Base-by-base conservation (phyloP, 352 stramenopile species). In the Phytophthora meadii region DNA sequence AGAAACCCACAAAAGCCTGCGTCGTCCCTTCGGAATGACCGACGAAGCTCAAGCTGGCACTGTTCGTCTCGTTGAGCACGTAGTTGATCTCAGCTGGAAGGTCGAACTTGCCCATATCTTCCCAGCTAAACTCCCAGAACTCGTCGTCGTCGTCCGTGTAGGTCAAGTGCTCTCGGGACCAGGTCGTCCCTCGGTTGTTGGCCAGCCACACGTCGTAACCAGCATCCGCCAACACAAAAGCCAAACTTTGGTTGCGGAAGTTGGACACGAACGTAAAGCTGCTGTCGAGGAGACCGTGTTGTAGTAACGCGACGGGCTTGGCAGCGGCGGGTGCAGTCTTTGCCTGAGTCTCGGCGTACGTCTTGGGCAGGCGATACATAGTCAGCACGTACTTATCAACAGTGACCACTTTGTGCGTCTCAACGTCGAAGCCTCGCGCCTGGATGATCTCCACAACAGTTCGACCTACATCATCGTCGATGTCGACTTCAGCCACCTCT, bases 171-270 rank as follows among this genome's bases (percentile, higher is more conserved):
- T 72, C 55, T 44, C 65, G 70, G 2, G 79, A 87, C 79, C 79
- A 87, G 7, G 79, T 85, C 34, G 70, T 82, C n/a, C 79, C 79
- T 17, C 78, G 78, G 50, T 87, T 87, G 61, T 87, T 85, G 11
- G 47, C 76, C 1, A 87, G 68, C 78, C 76, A 87, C 9, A 87
- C 78, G 25, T 87, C 78, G 41, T 84, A 87, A 1, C 78, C 78
- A 17, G 75, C 78, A 25, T 87, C 78, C 2, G 63, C 76, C 19
- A 85, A 65, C 19, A 87, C 24, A 58, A 77, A 85, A 28, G 76
- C 79, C 34, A 87, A 61, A 39, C 74, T 84, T 57, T 87, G 78
- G 19, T 61, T 79, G n/a, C 74, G 70, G 46, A 68, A 87, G 53
- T 87, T 87, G 56, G 58, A 52, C 5, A 85, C 74, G 25, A 70